Conservation (phyloP, 345 rosid genomes). For the Pistacia integerrima region DNA sequence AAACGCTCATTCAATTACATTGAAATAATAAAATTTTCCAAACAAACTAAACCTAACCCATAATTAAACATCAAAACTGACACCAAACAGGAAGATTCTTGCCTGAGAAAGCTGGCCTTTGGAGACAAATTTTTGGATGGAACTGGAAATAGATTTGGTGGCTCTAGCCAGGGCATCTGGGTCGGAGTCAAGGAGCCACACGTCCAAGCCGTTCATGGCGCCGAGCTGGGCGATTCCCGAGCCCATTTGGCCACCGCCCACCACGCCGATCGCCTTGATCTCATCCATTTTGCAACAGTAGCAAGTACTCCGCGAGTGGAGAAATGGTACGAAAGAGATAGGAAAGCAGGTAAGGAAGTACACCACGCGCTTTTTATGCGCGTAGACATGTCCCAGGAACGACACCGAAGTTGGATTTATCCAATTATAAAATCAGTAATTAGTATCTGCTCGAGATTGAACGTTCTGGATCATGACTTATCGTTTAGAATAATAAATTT, state of each 20-base stretch:
- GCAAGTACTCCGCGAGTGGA: neutral
- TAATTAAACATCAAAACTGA: neutral
- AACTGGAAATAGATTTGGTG: constrained; percentile 48
- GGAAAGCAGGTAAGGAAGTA: no score
- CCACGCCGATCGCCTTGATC: constrained; percentile 60
- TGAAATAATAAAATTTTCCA: neutral
- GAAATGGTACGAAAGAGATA: neutral
- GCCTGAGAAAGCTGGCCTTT: constrained; percentile 66
- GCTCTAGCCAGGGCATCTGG: constrained; percentile 67
- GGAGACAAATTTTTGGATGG: constrained; percentile 68
- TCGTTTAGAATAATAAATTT: no score
- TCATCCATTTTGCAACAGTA: constrained; percentile 34
- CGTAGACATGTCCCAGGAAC: constrained; percentile 32
- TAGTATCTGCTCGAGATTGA: constrained; percentile 43
- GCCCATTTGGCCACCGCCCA: constrained; percentile 96
- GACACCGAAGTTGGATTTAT: constrained; percentile 32
- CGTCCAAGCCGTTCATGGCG: constrained; percentile 62
- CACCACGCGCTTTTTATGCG: neutral
- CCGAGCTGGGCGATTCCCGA: constrained; percentile 94
- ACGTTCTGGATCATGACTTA: constrained; percentile 21
- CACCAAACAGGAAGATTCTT: neutral
- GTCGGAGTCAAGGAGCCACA: constrained; percentile 65
- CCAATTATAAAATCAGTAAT: constrained; percentile 16
- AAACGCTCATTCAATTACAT: neutral
- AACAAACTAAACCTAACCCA: neutral